Base-by-base conservation (phyloP, 2,329 filamentous ascomycete species). In the Beauveria pseudobassiana region DNA sequence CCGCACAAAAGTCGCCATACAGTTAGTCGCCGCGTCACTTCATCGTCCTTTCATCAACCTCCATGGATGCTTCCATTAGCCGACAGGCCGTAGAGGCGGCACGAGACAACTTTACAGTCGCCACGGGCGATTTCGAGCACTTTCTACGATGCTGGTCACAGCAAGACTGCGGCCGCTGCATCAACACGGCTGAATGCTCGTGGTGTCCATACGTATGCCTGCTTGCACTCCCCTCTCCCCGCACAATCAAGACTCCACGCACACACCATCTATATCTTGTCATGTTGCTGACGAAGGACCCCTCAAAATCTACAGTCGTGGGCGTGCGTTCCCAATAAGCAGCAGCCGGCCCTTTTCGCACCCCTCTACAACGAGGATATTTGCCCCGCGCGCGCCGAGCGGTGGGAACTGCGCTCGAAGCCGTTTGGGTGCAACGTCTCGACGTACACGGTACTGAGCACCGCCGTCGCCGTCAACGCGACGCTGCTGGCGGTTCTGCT, bases 161-260 rank as follows among this genome's bases (percentile, higher is more conserved):
- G 30, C 78, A 82, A 66, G 75, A 77, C 45, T 84, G 82, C 66
- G 69, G 70, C 12, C 68, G 70, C 10, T 85, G 82, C 68, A 71
- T 85, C 9, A 64, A 65, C 43, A 65, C 74, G 22, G 64, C 74
- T 4, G 70, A 74, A 55, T 83, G 80, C 65, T 79, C 78, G 63
- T 83, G 80, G 81, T 83, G 80, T 69, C 80, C 81, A 20, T 81
- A 77, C 68, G 80, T 82, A 73, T 58, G 77, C 70, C 57, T 24
- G 8, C 30, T 20, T 48, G 45, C 48, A 54, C 8, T 5, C 7
- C 14, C 20, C 51, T 12, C 38, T 38, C 26, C 55, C 24, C 28
- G 40, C 53, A 43, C 42, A 20, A 20, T 50, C 24, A 12, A 10
- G 20, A 30, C 48, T 9, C 34, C 34, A 38, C 30, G 30, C 30